These are phyloP conservation scores for Fraxinus dipetala DNA, from an alignment of 305 asterid species.

Conservation along the genomic window DNA sequence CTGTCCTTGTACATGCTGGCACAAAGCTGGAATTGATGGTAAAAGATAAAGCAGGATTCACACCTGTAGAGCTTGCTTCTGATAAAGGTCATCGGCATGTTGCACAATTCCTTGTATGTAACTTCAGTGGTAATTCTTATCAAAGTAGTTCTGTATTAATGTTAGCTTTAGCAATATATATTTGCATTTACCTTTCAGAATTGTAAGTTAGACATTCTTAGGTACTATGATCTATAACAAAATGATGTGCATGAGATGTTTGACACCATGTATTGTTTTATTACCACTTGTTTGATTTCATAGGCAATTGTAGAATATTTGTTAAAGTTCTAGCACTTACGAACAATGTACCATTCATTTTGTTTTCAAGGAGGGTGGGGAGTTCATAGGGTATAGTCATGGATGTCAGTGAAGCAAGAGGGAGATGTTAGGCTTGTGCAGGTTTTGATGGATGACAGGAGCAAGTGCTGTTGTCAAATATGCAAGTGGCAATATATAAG, in stretches of 20 bases:
- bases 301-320: neutral
- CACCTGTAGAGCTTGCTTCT: conserved; percentile 86
- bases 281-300: neutral
- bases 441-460: conserved; percentile 5
- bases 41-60: conserved; percentile 78
- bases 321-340: neutral
- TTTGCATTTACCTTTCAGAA: neutral
- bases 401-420: neutral
- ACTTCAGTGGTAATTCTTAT: conserved; percentile 34
- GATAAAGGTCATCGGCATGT: conserved; percentile 94
- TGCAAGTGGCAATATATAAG: neutral
- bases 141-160: conserved; percentile 12
- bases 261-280: neutral
- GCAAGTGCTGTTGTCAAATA: conserved; percentile 5
- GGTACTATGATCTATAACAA: neutral
- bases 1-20: conserved; percentile 88
- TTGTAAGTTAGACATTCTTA: conserved; percentile 13
- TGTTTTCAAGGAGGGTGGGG: neutral
- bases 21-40: conserved; percentile 66
- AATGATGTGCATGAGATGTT: conserved; percentile 4
- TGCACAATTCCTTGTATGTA: conserved; percentile 90
- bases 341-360: neutral
- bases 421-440: neutral
- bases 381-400: neutral
- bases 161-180: conserved; percentile 9